Evolutionary conservation across 306 rosid species (phyloP).

Genomic region (Inga laurina): DNA sequence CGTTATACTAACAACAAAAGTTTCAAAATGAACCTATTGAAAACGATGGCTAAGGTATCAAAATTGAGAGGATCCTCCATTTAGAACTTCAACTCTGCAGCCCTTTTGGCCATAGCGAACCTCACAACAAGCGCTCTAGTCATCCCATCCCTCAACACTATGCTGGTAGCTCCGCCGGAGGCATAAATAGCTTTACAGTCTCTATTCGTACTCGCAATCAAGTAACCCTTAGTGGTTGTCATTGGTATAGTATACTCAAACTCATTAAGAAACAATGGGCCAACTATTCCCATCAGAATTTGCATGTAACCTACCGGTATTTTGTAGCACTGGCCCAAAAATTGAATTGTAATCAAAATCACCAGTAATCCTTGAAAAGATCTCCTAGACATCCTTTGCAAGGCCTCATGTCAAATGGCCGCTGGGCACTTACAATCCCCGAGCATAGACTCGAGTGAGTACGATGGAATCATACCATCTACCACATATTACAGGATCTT

Average conservation of each 20-base stretch:
- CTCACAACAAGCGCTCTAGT: slow-evolving; percentile 93
- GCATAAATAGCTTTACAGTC: slow-evolving; percentile 87
- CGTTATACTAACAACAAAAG: neutral
- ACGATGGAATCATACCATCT: slow-evolving; percentile 58
- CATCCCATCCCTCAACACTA: slow-evolving; percentile 76
- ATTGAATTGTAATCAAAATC: slow-evolving; percentile 80
- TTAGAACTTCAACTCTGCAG: slow-evolving; percentile 78
- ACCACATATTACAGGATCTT: slow-evolving; percentile 56
- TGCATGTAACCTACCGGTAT: slow-evolving; percentile 89
- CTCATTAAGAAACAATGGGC: slow-evolving; percentile 80
- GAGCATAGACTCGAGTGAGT: slow-evolving; percentile 69
- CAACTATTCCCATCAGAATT: slow-evolving; percentile 92
- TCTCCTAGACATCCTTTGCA: slow-evolving; percentile 63
- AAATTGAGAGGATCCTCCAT: slow-evolving; percentile 72
- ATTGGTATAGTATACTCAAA: slow-evolving; percentile 74
- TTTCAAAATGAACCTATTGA: slow-evolving; percentile 55
- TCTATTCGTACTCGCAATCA: slow-evolving; percentile 87
- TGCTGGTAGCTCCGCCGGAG: slow-evolving; percentile 78
- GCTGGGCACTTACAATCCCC: slow-evolving; percentile 76
- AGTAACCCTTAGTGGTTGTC: slow-evolving; percentile 94
- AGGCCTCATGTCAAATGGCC: slow-evolving; percentile 70
- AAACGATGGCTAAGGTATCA: slow-evolving; percentile 62
- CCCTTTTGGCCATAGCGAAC: slow-evolving; percentile 69
- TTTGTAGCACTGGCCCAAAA: slow-evolving; percentile 92
- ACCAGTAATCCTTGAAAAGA: slow-evolving; percentile 74